Base-by-base conservation (phyloP, 768 basidiomycete species). In the Epithele typhae region DNA sequence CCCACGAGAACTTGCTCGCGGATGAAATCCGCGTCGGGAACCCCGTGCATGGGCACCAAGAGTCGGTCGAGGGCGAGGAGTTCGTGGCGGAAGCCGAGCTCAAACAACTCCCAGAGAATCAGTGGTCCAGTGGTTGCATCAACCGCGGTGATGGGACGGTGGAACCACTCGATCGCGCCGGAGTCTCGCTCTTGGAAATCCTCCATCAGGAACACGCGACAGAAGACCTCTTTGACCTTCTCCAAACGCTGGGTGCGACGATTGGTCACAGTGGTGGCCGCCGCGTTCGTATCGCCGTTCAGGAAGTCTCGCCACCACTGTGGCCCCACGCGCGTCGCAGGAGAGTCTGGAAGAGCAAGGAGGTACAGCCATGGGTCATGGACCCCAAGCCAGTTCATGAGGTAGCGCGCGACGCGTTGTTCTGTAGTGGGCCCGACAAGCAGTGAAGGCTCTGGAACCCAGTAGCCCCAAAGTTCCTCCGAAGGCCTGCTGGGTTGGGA, bases 241-340 rank as follows among this genome's bases (percentile, higher is more conserved):
- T 30, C 27, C 8, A 30, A 14, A 14, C 27, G 27, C 14, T 30
- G 7, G 7, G 27, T 14, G 27, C 27, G 27, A 30, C 27, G 27
- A 7, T 7, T 30, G 7, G 27, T 7, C 7, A 14, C 27, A 14
- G 7, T 14, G 14, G 27, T 7, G 14, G 27, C 14, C 27, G 27
- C 8, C 27, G 27, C 7, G 27, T 30, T 30, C 10, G 41, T 42
- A 5, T 25, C 30, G 10, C 41, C 41, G 21, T 42, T 30, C 9
- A 42, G 41, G 41, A 42, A 21, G 18, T 42, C 41, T 5, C 41
- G 27, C 41, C 41, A 42, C 41, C 41, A 42, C 18, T 42, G 41
- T 8, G 41, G 24, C 3, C 27, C 14, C 6, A 42, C 19, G n/a
- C 18, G 17, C 15, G 41, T 18, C 6, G 33, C 15, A 12, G 15